Conservation (phyloP, 331 rosid genomes). For the Quercus tomentella region DNA sequence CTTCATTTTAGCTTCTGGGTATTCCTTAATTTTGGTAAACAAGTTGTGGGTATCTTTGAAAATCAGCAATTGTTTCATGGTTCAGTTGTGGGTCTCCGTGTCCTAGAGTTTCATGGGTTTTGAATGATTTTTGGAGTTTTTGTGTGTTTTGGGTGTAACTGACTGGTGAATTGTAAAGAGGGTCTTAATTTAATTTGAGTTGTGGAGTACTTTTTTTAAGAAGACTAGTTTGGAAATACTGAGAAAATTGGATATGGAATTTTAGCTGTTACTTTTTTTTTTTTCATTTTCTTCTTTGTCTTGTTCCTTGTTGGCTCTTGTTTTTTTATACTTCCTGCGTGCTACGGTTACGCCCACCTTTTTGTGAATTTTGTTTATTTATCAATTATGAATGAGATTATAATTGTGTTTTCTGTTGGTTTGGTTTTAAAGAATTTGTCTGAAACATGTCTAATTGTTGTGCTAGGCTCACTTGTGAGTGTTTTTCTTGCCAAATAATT, state of each 20-base stretch:
- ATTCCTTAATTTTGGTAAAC: slow-evolving; percentile 2
- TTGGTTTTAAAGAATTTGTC: slow-evolving; percentile 18
- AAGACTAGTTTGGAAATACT: neutral
- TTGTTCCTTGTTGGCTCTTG: too few species aligned
- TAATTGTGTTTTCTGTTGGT: neutral
- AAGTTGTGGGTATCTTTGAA: slow-evolving; percentile 4
- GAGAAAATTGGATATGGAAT: neutral
- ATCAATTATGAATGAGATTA: neutral
- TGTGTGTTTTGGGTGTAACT: neutral
- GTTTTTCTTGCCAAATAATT: neutral
- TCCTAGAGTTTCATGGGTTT: neutral
- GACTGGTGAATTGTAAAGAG: neutral
- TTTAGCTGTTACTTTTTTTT: too few species aligned
- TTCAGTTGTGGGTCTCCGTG: slow-evolving; percentile 12
- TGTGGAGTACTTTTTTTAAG: neutral
- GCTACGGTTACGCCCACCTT: too few species aligned
- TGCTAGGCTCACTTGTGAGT: slow-evolving; percentile 7
- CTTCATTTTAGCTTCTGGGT: slow-evolving; percentile 35
- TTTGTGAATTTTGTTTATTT: too few species aligned
- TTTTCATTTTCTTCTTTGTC: too few species aligned
- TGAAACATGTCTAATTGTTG: slow-evolving; percentile 7
- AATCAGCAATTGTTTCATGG: neutral
- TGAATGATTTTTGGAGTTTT: neutral
- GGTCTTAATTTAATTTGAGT: neutral
- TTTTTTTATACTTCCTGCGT: neutral